phyloP scores from a whole-genome alignment of 768 basidiomycete species.

The Kwoniella botswanensis region DNA sequence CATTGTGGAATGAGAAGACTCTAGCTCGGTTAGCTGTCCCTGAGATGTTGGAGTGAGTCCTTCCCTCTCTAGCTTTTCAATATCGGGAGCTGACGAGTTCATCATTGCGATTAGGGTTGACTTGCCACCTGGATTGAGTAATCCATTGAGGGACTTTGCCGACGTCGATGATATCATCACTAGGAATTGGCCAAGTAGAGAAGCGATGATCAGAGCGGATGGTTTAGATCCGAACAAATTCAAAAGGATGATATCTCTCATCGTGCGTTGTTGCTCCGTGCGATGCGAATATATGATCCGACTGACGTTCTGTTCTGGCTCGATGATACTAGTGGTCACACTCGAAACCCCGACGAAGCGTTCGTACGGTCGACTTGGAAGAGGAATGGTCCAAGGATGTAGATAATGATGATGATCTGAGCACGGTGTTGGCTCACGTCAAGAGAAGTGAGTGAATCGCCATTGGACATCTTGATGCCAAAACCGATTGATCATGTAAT shows the following conservation, averaged over 20 bases:
- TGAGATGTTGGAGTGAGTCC: constrained; percentile 54
- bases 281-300: background rate
- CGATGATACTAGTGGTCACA: constrained; percentile 43
- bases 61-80: background rate
- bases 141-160: constrained; percentile 42
- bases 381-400: constrained; percentile 45
- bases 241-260: constrained; percentile 49
- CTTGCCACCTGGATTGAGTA: constrained; percentile 36
- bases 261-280: constrained; percentile 27
- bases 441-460: constrained; percentile 42
- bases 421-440: constrained; percentile 51
- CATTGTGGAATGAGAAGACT: constrained; percentile 55
- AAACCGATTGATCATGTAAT: background rate
- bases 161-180: constrained; percentile 49
- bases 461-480: background rate
- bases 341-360: constrained; percentile 40
- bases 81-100: background rate
- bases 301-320: background rate
- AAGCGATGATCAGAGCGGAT: constrained; percentile 47
- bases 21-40: constrained; percentile 52
- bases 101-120: constrained; percentile 36
- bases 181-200: constrained; percentile 49
- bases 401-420: constrained; percentile 41
- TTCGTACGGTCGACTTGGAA: constrained; percentile 48
- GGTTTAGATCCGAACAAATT: constrained; percentile 44